Conservation (phyloP, 768 basidiomycete genomes). For the Amanita exitialis region DNA sequence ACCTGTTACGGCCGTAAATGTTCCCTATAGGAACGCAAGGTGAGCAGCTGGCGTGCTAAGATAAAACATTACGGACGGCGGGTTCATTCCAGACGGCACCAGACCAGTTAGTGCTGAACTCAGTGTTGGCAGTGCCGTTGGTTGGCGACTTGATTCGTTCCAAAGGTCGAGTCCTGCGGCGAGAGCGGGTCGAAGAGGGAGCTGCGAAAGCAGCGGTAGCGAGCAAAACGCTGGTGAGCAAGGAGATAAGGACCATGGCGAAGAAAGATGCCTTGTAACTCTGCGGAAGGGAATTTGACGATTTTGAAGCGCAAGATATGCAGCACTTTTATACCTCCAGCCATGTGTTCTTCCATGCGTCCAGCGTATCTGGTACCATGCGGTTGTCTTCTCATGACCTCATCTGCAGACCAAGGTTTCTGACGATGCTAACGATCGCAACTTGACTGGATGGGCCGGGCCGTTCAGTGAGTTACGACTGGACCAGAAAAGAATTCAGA, state of each 20-base stretch:
- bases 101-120: constrained; percentile 25
- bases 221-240: neutral
- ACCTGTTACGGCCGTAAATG: constrained; percentile 16
- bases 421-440: too few relatives aligned
- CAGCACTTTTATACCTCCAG: too few relatives aligned
- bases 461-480: too few relatives aligned
- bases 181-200: neutral
- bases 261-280: neutral
- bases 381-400: too few relatives aligned
- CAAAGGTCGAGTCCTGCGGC: neutral
- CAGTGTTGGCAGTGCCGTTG: constrained; percentile 14
- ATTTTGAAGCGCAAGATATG: too few relatives aligned
- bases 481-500: too few relatives aligned
- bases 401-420: too few relatives aligned
- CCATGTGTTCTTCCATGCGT: too few relatives aligned
- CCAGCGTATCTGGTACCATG: too few relatives aligned
- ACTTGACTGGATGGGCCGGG: too few relatives aligned
- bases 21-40: neutral
- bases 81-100: constrained; percentile 20
- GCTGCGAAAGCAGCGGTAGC: neutral
- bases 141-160: neutral
- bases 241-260: neutral
- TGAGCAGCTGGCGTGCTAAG: neutral
- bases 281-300: too few relatives aligned
- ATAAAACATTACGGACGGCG: constrained; percentile 8